Conservation (phyloP, 2,329 filamentous ascomycete species). For the Pseudopithomyces maydicus region DNA sequence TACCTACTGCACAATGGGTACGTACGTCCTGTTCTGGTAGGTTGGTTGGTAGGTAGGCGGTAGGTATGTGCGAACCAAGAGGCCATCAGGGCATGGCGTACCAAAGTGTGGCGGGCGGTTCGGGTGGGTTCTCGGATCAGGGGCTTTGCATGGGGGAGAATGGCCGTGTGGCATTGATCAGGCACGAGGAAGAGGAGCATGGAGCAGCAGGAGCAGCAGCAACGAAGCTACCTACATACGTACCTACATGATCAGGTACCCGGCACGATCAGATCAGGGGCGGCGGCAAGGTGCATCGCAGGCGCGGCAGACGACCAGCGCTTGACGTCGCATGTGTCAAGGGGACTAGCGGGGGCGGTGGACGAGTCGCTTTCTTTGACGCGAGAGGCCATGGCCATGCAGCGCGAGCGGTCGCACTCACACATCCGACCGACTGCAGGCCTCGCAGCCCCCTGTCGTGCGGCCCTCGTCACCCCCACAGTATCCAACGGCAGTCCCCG, state of each 20-base stretch:
- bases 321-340: constrained; percentile 2
- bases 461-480: constrained; percentile 36
- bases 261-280: too few relatives aligned
- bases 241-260: too few relatives aligned
- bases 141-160: too few relatives aligned
- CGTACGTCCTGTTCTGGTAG: too few relatives aligned
- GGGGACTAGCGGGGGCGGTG: neutral
- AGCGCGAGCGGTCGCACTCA: constrained; percentile 5
- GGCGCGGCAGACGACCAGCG: neutral
- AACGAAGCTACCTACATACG: too few relatives aligned
- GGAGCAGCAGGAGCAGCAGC: too few relatives aligned
- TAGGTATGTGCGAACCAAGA: too few relatives aligned
- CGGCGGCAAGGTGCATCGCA: neutral
- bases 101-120: neutral
- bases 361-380: constrained; percentile 7
- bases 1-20: too few relatives aligned
- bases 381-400: constrained; percentile 1
- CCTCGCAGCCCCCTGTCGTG: constrained; percentile 24
- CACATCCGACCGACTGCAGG: constrained; percentile 12
- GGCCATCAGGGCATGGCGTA: neutral
- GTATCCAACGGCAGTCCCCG: constrained; percentile 41
- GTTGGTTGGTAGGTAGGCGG: too few relatives aligned
- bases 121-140: too few relatives aligned
- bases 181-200: too few relatives aligned
- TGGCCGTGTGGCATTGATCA: too few relatives aligned